phyloP scores from a whole-genome alignment of 306 rosid species.

The Argentina anserina region DNA sequence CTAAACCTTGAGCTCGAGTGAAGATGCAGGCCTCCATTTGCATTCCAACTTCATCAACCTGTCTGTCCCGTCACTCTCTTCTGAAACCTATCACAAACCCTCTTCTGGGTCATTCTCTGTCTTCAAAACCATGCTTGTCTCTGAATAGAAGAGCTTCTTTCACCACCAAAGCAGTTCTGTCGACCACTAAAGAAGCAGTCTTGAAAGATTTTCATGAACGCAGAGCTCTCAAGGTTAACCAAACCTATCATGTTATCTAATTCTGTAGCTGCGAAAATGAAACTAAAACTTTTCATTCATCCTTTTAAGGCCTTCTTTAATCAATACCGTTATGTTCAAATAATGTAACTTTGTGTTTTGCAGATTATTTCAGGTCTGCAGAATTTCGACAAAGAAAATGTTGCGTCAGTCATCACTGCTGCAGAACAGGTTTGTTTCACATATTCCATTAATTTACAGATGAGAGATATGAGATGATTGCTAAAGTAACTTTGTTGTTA shows the following conservation, averaged over 20 bases:
- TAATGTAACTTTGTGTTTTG: constrained; percentile 10
- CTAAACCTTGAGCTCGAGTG: constrained; percentile 9
- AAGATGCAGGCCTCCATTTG: constrained; percentile 57
- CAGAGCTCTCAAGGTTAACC: constrained; percentile 74
- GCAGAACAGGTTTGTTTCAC: constrained; percentile 64
- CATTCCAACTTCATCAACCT: constrained; percentile 48
- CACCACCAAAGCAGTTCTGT: constrained; percentile 49
- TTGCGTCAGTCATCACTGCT: constrained; percentile 82
- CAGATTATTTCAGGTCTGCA: constrained; percentile 92
- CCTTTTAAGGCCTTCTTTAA: too few relatives aligned
- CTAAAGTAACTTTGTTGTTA: not conserved
- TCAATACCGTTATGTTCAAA: too few relatives aligned
- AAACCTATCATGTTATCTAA: not conserved
- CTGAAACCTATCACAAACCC: constrained; percentile 47
- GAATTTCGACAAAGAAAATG: constrained; percentile 69
- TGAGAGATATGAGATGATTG: too few relatives aligned
- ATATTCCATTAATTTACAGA: not conserved
- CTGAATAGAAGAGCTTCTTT: constrained; percentile 42
- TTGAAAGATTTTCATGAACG: constrained; percentile 62
- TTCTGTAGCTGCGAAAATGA: not conserved
- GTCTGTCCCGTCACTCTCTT: constrained; percentile 41
- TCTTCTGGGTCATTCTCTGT: constrained; percentile 28
- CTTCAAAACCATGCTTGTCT: constrained; percentile 37
- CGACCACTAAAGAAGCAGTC: constrained; percentile 54
- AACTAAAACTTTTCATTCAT: too few relatives aligned